Base-by-base conservation (phyloP, 2,329 filamentous ascomycete genomes). In the Cladosporium phlei region DNA sequence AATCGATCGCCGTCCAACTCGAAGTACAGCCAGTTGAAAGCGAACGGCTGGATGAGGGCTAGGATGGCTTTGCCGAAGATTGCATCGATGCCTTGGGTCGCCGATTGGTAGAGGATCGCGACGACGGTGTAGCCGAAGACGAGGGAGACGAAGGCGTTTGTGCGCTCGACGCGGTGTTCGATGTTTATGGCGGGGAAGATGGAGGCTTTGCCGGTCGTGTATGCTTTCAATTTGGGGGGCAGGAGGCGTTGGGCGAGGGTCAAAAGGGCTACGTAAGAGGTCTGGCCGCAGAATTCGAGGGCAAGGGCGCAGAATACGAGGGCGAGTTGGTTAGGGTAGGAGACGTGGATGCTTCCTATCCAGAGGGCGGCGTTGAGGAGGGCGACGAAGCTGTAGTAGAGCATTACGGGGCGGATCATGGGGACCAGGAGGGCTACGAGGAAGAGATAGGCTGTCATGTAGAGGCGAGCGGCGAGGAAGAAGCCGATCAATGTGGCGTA, bases 51-150 rank as follows among this genome's bases (percentile, higher is more conserved):
- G 10, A 61, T 55, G 9, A 64, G 49, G 12, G 55, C 60, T 3
- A 64, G 44, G 8, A 80, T 68, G 1, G 79, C 79, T 60, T 84
- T 84, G 5, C 80, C 81, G 38, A 81, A 75, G 60, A 83, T 74
- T 4, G 74, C 73, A 53, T 79, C 78, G 9, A 81, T 64, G 4
- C 77, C 77, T 34, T 59, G 60, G 1, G 69, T 69, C 8, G 69
- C 68, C 50, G 73, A 80, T 55, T 83, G 79, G 57, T 79, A 83
- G 30, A 82, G 66, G 27, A 83, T 68, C 0, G 75, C 78, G 21
- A 84, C 72, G 19, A 84, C 79, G 1, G 75, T 79, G 53, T 82
- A 83, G 12, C 81, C 80, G 54, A 84, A 77, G 1, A 85, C 79
- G 2, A 84, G 66, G 0, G 79, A 77, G 0, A 83, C 77, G 56